Conservation (phyloP, 2,329 filamentous ascomycete species). For the Alternaria sp. region DNA sequence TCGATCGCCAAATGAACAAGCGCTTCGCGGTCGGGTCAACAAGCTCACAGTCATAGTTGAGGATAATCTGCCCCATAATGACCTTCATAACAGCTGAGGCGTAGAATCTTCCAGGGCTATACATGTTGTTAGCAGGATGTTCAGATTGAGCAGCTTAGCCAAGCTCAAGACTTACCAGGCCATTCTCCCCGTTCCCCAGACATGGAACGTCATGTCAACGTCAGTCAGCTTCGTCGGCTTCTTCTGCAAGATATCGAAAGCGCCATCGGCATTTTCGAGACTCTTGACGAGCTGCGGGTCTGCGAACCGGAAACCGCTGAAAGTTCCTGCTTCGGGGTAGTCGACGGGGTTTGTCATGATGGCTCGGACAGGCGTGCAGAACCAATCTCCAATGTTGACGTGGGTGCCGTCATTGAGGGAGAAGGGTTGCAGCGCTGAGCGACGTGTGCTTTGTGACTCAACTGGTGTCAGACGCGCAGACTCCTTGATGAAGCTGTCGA, state of each 20-base stretch:
- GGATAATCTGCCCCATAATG: slow-evolving; percentile 23
- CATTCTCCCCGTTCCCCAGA: slow-evolving; percentile 32
- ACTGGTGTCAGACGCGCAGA: slow-evolving; percentile 30
- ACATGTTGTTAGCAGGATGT: not conserved
- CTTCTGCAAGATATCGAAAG: slow-evolving; percentile 17
- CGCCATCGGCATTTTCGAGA: slow-evolving; percentile 6
- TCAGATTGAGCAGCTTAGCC: not conserved
- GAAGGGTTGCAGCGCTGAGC: slow-evolving; percentile 26
- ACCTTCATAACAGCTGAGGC: slow-evolving; percentile 30
- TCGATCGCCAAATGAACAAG: slow-evolving; percentile 26
- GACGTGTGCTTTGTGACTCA: slow-evolving; percentile 29
- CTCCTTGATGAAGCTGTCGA: slow-evolving; percentile 38
- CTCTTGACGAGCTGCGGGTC: slow-evolving; percentile 19
- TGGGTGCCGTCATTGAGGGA: slow-evolving; percentile 27
- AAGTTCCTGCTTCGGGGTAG: slow-evolving; percentile 23
- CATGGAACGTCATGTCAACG: slow-evolving; percentile 23
- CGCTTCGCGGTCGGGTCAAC: slow-evolving; percentile 17
- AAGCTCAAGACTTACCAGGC: slow-evolving; percentile 22
- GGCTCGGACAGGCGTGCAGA: slow-evolving; percentile 28
- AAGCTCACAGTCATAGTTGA: slow-evolving; percentile 30
- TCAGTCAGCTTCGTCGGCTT: slow-evolving; percentile 26
- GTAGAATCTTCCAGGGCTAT: slow-evolving; percentile 27
- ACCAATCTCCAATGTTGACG: slow-evolving; percentile 29
- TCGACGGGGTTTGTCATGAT: slow-evolving; percentile 25
- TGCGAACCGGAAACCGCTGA: slow-evolving; percentile 33